Base-by-base conservation (phyloP, 2,329 filamentous ascomycete genomes). In the Myotisia sp. region DNA sequence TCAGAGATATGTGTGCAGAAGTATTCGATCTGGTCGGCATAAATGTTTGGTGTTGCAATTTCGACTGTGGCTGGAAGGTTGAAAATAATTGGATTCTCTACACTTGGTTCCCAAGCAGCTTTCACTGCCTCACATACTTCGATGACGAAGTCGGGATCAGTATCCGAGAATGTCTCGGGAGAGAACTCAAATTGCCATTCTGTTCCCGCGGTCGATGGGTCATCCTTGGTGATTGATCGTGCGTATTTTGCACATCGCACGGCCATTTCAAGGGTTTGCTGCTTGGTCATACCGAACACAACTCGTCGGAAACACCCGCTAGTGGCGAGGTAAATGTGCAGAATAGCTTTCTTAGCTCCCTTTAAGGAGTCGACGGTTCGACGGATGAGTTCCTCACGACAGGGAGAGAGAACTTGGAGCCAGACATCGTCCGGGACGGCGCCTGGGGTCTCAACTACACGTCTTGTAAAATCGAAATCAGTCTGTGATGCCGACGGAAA, bases 41-140 rank as follows among this genome's bases (percentile, higher is more conserved):
- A 98, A 30, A 94, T 72, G 54, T 98, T 98, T 21, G 86, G 86
- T 1, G 90, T 94, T 1, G 83, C 64, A 76, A 94, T 77, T 62
- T 98, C 90, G 22, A 95, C 87, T 0, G 90, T 98, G 2, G 90
- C 87, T 1, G 90, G 87, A 33, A 98, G 69, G 63, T 95, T 95
- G 69, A 98, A 90, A 54, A 98, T 92, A 57, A 98, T 83, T 30
- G 79, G 82, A 47, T 75, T 77, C 56, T 83, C 74, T 24, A 66
- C 74, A 0, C 72, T 74, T 1, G 90, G 87, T 42, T 69, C 85
- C 90, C 90, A 98, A 1, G 86, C 90, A 4, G 68, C 78, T 69
- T 93, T 94, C 49, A 95, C 87, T 21, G 87, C 87, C 53, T 92
- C 76, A 57, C 90, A 95, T 26, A 95, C 70, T 53, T 77, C 62